phyloP scores from a whole-genome alignment of 768 basidiomycete genomes.

The Exidia glandulosa region DNA sequence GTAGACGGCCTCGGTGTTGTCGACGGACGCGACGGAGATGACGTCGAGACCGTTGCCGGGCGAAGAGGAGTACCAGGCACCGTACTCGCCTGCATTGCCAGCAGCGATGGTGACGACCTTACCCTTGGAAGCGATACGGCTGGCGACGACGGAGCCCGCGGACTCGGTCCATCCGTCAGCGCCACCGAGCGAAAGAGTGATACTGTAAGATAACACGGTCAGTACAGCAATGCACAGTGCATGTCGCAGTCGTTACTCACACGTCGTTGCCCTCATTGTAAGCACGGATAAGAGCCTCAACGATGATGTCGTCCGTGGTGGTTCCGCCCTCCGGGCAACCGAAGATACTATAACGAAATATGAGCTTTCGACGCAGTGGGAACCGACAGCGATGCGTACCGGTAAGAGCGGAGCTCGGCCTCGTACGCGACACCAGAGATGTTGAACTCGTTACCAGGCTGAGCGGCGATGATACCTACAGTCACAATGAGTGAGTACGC shows the following conservation, averaged over 20 bases:
- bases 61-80: constrained; percentile 22
- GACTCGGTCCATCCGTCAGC: constrained; percentile 21
- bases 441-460: constrained; percentile 20
- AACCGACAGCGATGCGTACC: not conserved
- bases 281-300: constrained; percentile 5
- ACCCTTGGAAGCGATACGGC: constrained; percentile 19
- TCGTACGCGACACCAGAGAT: constrained; percentile 27
- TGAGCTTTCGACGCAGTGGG: not conserved
- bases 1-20: constrained; percentile 1
- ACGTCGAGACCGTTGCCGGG: constrained; percentile 20
- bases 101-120: constrained; percentile 21
- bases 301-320: constrained; percentile 12
- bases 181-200: constrained; percentile 25
- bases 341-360: constrained; percentile 21
- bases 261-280: constrained; percentile 21
- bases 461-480: constrained; percentile 21
- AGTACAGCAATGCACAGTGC: not conserved
- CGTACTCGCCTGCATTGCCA: constrained; percentile 23
- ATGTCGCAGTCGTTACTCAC: not conserved
- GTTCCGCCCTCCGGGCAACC: constrained; percentile 20
- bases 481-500: too few relatives aligned
- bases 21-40: constrained; percentile 18
- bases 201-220: not conserved
- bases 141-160: constrained; percentile 19
- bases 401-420: constrained; percentile 16